Evolutionary conservation across 768 basidiomycete genomes (phyloP), one percentile per base, ranked within the genome.

Genomic region (Kondoa subrosea): DNA sequence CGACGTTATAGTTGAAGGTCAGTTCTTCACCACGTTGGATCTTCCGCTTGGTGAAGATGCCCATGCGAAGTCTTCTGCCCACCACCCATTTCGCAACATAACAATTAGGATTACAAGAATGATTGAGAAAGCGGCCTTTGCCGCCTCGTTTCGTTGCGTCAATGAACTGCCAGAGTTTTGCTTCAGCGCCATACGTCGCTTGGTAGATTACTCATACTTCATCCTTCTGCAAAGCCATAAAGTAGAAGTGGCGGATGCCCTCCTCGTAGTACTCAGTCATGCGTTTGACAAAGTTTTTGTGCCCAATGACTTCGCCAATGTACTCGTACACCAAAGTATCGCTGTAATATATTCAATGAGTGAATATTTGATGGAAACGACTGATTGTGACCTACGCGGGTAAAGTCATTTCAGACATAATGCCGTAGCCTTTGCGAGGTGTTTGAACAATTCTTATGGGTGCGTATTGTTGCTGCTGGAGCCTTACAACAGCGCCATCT

Each of bases 1-100:
- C 95, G 56, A 97, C 95, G 76, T 99, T 99, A 77, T 99, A 99
- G 78, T 99, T 97, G 81, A 97, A 97, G 0, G 95, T 97, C 72
- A 73, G 69, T 60, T 73, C 72, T 50, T 73, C 72, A 33, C 71
- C 67, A 33, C 64, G 25, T 21, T 57, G 30, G 14, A 73, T 65
- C 65, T 81, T 71, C 57, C 89, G 82, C 73, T 86, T 90, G n/a
- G 93, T 85, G 74, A 97, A 99, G 73, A 97, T 96, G 58, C 92
- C 95, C 93, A 96, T 96, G 34, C 95, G 86, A 70, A 97, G 85
- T 57, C 86, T 83, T 33, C 83, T 79, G 8, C 88, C 92, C 32
- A 97, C 83, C 2, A 91, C 90, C 95, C 95, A 99, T 78, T 95
- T 96, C 31, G 92, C 91, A 4, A 99, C 95, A 75, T 89, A 93